Evolutionary conservation across 306 rosid species (phyloP).

Genomic region (Rosa lucieae): DNA sequence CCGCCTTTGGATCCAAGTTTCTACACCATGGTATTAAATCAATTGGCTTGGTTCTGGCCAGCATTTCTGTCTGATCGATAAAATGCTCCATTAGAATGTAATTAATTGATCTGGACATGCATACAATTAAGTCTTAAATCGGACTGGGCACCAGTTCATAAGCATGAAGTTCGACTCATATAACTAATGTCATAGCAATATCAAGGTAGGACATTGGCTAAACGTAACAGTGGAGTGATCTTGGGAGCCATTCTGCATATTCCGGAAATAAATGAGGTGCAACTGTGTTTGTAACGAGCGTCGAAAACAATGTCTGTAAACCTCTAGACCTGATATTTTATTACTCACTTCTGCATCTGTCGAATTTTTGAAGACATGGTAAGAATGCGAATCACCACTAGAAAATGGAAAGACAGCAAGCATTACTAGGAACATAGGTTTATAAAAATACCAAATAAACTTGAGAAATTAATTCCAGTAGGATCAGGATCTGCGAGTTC

Average conservation of each 20-base stretch:
- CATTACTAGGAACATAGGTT: not conserved
- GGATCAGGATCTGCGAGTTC: not conserved
- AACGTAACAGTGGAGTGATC: not conserved
- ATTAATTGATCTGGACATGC: not conserved
- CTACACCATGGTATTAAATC: not conserved
- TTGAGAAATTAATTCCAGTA: not conserved
- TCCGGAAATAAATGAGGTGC: too few species aligned
- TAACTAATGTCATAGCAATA: too few species aligned
- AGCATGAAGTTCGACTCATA: not conserved
- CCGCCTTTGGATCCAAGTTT: not conserved
- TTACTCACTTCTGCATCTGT: not conserved
- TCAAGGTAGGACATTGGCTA: not conserved
- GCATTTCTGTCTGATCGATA: not conserved
- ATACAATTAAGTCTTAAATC: too few species aligned
- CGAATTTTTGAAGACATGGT: too few species aligned
- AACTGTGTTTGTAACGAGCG: too few species aligned
- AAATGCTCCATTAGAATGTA: not conserved
- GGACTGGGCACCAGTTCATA: not conserved
- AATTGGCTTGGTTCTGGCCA: not conserved
- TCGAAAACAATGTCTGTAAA: not conserved
- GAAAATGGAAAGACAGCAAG: not conserved
- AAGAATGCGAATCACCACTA: not conserved
- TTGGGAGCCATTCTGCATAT: not conserved
- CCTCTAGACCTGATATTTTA: not conserved
- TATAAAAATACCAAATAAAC: not conserved